Base-by-base conservation (phyloP, 768 basidiomycete species). In the Dictyophora rubrovolvata region DNA sequence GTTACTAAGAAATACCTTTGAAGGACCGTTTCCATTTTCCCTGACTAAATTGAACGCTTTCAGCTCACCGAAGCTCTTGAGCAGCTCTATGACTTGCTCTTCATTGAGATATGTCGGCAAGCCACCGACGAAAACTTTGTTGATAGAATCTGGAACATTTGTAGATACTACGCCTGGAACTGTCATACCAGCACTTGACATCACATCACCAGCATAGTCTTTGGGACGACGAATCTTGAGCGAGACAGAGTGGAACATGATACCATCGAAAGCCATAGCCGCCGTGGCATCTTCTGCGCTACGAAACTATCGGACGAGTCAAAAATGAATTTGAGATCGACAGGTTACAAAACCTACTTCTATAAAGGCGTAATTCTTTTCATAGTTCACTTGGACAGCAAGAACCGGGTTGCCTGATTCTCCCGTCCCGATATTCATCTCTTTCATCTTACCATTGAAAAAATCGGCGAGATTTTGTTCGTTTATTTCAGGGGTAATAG, bases 361-460 rank as follows among this genome's bases (percentile, higher is more conserved):
- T 55, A 98, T 89, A 69, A 97, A 99, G 1, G 96, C 96, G 69
- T 97, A 99, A 66, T 92, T 93, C 78, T 98, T 99, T 72, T 98
- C 96, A 66, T 93, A 93, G 68, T 97, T 97, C 75, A 96, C 89
- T 68, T 95, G 93, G 5, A 96, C 93, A 18, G 87, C 87, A 34
- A 94, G 79, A 34, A 98, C 92, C 10, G 95, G 91, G 63, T 93
- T 92, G 20, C 91, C 93, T 21, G 89, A 82, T 18, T 79, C 82
- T 28, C 85, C 87, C 6, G 90, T 89, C 14, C 91, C 89, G 51
- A 94, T 84, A 62, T 79, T 79, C 84, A 90, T 89, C 72, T 97
- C 93, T 46, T 80, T 82, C 93, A 98, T 97, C 75, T 95, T 93
- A 57, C 78, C 75, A 68, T 97, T 97, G 83, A 99, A 97, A 76